Evolutionary conservation across 106 monocot genomes (phyloP).

Genomic region (Dactylorhiza incarnata): DNA sequence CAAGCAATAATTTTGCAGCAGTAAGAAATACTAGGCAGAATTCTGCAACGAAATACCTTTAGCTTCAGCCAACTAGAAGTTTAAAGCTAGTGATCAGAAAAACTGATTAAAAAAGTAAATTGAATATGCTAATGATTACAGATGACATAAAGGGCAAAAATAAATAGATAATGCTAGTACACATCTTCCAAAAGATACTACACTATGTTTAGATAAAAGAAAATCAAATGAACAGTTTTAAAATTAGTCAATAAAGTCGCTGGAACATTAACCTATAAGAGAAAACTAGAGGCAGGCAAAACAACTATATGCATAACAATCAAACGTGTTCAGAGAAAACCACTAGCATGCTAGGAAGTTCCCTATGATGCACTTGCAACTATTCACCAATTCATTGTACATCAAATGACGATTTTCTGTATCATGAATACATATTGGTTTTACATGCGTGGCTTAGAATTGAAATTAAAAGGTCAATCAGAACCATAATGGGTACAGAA

Average conservation of each 20-base stretch:
- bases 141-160: neutral
- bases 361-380: neutral
- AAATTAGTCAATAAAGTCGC: neutral
- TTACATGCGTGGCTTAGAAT: neutral
- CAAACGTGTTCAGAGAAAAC: neutral
- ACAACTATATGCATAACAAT: neutral
- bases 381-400: neutral
- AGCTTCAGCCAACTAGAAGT: neutral
- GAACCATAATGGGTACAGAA: neutral
- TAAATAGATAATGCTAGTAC: neutral
- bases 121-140: neutral
- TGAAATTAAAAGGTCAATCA: neutral
- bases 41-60: neutral
- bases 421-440: neutral
- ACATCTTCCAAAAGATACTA: neutral
- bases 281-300: neutral
- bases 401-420: neutral
- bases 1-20: neutral
- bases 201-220: neutral
- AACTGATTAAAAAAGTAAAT: neutral
- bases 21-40: neutral
- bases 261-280: neutral
- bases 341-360: neutral
- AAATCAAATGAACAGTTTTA: neutral
- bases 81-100: neutral